Percentiles rank a stretch among this genome's conserved stretches.
These are phyloP conservation scores for Coprinopsis marcescibilis DNA, from an alignment of 768 basidiomycete species.

Conservation along the genomic window DNA sequence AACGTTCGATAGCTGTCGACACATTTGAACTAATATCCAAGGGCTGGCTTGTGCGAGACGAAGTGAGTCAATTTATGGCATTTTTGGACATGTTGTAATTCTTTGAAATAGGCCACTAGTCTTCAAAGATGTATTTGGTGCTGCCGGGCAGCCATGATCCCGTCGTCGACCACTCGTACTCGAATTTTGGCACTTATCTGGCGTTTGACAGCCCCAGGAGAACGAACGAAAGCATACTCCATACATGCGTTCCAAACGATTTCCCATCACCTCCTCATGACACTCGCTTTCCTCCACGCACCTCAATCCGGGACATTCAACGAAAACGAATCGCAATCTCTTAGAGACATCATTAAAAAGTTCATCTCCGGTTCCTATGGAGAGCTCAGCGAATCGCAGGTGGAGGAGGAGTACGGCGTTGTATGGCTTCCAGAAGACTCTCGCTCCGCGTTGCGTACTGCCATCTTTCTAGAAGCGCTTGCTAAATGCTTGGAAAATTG, in stretches of 20 bases:
- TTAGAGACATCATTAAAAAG: conserved; percentile 39
- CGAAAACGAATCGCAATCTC: conserved; percentile 26
- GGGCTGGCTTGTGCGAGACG: conserved; percentile 51
- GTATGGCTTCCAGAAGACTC: conserved; percentile 32
- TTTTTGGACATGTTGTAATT: conserved; percentile 1
- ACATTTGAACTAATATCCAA: conserved; percentile 53
- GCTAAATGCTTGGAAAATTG: conserved; percentile 47
- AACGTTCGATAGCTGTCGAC: conserved; percentile 52
- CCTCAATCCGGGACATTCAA: conserved; percentile 12
- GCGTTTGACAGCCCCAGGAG: conserved; percentile 37
- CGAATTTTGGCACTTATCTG: conserved; percentile 48
- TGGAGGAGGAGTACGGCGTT: conserved; percentile 49
- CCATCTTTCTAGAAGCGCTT: conserved; percentile 42
- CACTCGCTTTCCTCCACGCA: conserved; percentile 36
- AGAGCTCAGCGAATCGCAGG: conserved; percentile 36
- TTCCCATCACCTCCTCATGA: conserved; percentile 43
- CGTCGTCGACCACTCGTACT: conserved; percentile 35
- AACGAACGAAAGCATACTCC: conserved; percentile 35
- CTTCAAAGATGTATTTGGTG: conserved; percentile 69
- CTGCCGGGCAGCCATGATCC: conserved; percentile 49
- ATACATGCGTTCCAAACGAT: conserved; percentile 47
- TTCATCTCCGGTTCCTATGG: conserved; percentile 44
- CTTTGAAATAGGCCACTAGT: conserved; percentile 29
- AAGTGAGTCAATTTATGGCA: conserved; percentile 32
- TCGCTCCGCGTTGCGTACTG: conserved; percentile 24